phyloP scores from a whole-genome alignment of 371 early-diverging fungal genomes.

The Choanephora cucurbitarum region DNA sequence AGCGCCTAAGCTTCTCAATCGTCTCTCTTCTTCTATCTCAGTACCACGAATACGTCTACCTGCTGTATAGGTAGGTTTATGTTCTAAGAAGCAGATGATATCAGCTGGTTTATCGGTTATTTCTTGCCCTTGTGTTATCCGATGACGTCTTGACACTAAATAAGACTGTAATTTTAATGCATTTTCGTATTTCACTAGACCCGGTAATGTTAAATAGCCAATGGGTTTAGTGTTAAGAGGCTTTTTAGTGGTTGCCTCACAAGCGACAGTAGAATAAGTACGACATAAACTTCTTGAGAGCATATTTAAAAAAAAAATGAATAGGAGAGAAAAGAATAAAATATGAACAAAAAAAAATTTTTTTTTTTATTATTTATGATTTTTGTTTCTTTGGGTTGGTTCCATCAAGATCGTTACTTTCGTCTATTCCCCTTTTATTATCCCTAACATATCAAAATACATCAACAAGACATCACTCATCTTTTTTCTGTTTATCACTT shows the following conservation, averaged over 20 bases:
- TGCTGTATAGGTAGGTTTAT: conserved; percentile 88
- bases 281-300: background rate
- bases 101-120: conserved; percentile 37
- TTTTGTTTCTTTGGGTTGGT: conserved; percentile 14
- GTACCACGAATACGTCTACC: conserved; percentile 82
- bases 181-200: conserved; percentile 50
- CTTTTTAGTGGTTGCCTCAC: background rate
- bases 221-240: conserved; percentile 22
- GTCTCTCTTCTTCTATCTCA: conserved; percentile 51
- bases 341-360: background rate
- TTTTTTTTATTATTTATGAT: conserved; percentile 11
- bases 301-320: background rate
- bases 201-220: conserved; percentile 22
- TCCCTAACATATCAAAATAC: conserved; percentile 7
- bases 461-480: too few species aligned
- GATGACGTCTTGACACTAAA: conserved; percentile 52
- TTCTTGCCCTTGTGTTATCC: conserved; percentile 17
- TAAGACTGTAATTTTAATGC: conserved; percentile 59
- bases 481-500: too few species aligned
- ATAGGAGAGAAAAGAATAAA: background rate
- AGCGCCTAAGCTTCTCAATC: conserved; percentile 67
- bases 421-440: conserved; percentile 11
- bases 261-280: background rate
- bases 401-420: background rate
- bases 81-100: conserved; percentile 81